Base-by-base conservation (phyloP, 2,329 filamentous ascomycete genomes). In the Apiospora phragmitis region DNA sequence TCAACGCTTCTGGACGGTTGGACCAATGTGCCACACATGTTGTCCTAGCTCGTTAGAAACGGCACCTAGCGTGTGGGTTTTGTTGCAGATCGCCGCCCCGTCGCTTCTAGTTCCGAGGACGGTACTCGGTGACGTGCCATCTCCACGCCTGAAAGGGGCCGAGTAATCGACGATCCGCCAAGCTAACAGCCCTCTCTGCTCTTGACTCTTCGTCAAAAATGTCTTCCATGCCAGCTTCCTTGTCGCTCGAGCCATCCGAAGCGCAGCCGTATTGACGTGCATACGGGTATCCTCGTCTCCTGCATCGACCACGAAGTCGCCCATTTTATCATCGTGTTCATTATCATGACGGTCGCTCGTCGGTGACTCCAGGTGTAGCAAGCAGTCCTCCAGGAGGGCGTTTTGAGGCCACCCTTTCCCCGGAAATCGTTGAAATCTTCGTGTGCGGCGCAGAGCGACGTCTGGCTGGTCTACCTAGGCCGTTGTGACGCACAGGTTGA, bases 161-260 rank as follows among this genome's bases (percentile, higher is more conserved):
- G n/a, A n/a, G n/a, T n/a, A n/a, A n/a, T 69, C 72, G 73, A 80
- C 89, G 92, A 71, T 95, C 93, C 78, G 95, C 93, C 65, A 86
- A 86, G 59, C 88, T 88, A 35, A 92, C 93, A 69, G 87, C 84
- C 41, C 83, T 81, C 71, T 91, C 87, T 2, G 92, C 91, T 67
- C 83, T 78, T 65, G 85, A 83, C 79, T 95, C 93, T 79, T 95
- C 93, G 45, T 87, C 83, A 72, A 94, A 92, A 68, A 95, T 88
- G 74, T 94, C 92, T 72, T 91, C 91, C 47, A 92, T 79, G 43
- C 92, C 92, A 2, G 92, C 93, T 79, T 94, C 92, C 91, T 94
- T 94, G 75, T 94, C 93, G 7, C 91, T 93, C 6, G 91, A 92
- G 7, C 79, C 89, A 69, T 92, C 92, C 0, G 89, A 91, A 3